These are phyloP conservation scores for Colletotrichum spinosum DNA, from an alignment of 2,329 filamentous ascomycete species.

Conservation along the genomic window DNA sequence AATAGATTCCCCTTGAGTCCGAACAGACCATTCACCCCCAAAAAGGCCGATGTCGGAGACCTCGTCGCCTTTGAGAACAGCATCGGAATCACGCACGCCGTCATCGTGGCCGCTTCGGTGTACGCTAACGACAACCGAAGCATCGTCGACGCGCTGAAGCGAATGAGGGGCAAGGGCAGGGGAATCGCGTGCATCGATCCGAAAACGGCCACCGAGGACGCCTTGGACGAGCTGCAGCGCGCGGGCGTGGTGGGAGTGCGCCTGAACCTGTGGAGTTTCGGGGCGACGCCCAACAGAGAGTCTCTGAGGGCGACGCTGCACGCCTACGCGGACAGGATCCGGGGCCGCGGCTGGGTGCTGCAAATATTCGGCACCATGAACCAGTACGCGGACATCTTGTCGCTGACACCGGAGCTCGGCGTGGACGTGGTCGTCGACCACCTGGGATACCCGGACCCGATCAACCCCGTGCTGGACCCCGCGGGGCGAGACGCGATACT, in stretches of 20 bases:
- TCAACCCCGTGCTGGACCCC: conserved; percentile 4
- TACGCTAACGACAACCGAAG: conserved; percentile 14
- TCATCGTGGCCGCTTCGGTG: conserved; percentile 4
- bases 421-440: conserved; percentile 17
- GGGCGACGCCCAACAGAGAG: background rate
- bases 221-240: conserved; percentile 8
- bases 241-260: conserved; percentile 15
- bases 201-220: background rate
- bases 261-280: conserved; percentile 21
- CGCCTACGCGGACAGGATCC: conserved; percentile 4
- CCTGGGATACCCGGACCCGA: conserved; percentile 13
- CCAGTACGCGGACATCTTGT: conserved; percentile 6
- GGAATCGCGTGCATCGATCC: conserved; percentile 12
- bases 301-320: background rate
- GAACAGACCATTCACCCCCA: conserved; percentile 7
- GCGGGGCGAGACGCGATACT: conserved; percentile 10
- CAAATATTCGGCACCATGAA: conserved; percentile 13
- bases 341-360: conserved; percentile 10
- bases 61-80: background rate
- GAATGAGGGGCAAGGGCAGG: conserved; percentile 1
- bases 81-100: conserved; percentile 8
- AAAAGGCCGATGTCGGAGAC: conserved; percentile 1
- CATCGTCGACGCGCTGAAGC: conserved; percentile 3
- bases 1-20: conserved; percentile 3
- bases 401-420: background rate